Percentiles rank a stretch among this genome's conserved stretches.
Evolutionary conservation across 169 alveolate genomes (phyloP).

Genomic region (Eimeria tenella): DNA sequence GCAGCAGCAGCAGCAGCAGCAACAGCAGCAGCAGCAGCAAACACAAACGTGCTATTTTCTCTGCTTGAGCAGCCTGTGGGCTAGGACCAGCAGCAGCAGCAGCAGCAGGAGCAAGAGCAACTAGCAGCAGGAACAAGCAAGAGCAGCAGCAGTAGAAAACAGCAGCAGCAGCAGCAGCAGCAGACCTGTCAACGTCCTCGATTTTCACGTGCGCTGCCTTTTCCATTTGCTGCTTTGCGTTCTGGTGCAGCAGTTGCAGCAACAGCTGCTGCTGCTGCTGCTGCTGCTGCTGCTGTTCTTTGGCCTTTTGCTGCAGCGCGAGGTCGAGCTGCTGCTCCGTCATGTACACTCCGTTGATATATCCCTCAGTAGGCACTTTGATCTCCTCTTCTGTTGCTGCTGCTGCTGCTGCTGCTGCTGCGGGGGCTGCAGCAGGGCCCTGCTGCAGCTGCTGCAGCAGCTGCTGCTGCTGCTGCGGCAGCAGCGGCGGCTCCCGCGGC

Average conservation of each 20-base stretch:
- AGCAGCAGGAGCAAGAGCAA: no score
- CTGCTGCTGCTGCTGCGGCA: neutral
- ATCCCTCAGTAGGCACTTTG: neutral
- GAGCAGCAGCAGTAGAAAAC: no score
- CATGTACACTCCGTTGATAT: neutral
- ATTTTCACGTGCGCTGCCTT: neutral
- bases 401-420: neutral
- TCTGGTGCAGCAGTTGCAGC: neutral
- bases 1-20: neutral
- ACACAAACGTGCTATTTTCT: no score
- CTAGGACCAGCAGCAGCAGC: no score
- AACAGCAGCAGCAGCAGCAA: no score
- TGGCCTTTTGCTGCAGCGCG: neutral
- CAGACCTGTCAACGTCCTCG: neutral
- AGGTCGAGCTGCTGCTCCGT: neutral
- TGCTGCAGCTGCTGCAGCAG: neutral
- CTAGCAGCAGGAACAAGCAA: no score
- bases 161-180: neutral
- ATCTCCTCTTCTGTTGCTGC: neutral
- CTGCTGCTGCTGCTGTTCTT: neutral
- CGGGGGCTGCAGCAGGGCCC: no score
- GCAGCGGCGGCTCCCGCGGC: neutral
- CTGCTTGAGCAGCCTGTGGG: no score
- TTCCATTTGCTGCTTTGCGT: neutral
- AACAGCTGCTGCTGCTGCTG: neutral